Conservation (phyloP, 2,329 filamentous ascomycete species). For the Aspergillus sp. region DNA sequence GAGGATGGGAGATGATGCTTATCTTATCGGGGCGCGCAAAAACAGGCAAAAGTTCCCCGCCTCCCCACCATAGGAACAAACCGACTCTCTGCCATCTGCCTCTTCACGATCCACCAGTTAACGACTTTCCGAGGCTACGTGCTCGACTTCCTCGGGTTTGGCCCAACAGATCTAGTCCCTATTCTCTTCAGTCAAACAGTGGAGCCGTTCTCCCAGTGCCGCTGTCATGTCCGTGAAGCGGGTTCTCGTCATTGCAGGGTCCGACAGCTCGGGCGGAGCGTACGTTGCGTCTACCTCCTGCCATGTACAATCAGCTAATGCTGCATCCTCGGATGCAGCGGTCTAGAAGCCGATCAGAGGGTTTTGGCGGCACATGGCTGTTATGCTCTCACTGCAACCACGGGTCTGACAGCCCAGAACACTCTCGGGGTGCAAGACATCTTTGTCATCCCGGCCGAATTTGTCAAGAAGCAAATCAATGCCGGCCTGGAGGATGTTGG, state of each 20-base stretch:
- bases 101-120: neutral
- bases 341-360: constrained; percentile 93
- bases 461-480: constrained; percentile 82
- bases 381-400: constrained; percentile 95
- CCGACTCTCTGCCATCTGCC: neutral
- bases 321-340: constrained; percentile 54
- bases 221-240: constrained; percentile 44
- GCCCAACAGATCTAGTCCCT: neutral
- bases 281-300: constrained; percentile 45
- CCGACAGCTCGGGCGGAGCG: constrained; percentile 89
- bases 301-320: constrained; percentile 9
- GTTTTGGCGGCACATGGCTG: constrained; percentile 88
- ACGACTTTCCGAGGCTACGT: neutral
- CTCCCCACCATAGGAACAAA: constrained; percentile 13
- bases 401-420: constrained; percentile 94
- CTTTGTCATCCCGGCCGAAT: constrained; percentile 72
- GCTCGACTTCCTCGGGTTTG: neutral
- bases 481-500: constrained; percentile 80
- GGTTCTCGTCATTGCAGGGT: constrained; percentile 81
- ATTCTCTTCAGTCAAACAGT: neutral
- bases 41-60: constrained; percentile 1
- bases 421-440: constrained; percentile 81
- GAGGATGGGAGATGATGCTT: too few species aligned
- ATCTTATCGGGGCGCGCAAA: constrained; percentile 3
- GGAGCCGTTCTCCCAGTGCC: neutral